phyloP scores from a whole-genome alignment of 163 green algal genomes.

The Chlamydomonas reinhardtii region DNA sequence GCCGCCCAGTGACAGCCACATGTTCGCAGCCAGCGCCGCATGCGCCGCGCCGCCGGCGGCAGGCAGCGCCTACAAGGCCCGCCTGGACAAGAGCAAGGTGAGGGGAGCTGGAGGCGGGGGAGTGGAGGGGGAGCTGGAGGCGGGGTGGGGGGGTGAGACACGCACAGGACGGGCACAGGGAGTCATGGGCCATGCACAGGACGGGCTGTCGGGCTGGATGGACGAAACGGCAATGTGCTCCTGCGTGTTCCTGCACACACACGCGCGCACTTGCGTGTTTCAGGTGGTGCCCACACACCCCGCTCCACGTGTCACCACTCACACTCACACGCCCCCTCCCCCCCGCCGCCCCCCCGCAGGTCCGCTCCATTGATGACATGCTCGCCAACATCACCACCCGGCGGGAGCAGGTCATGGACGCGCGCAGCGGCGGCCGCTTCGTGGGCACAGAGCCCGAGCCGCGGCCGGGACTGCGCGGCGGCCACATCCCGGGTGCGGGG shows the following conservation, averaged over 20 bases:
- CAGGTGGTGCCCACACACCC: neutral
- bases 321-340: too few relatives aligned
- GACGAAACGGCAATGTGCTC: too few relatives aligned
- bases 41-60: neutral
- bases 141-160: too few relatives aligned
- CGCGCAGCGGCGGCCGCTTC: slow-evolving; percentile 62
- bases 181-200: too few relatives aligned
- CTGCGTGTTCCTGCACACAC: neutral
- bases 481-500: slow-evolving; percentile 88
- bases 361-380: slow-evolving; percentile 51
- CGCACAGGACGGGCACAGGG: too few relatives aligned
- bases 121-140: too few relatives aligned
- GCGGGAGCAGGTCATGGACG: slow-evolving; percentile 31
- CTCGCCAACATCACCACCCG: slow-evolving; percentile 36
- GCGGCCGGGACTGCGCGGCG: slow-evolving; percentile 78
- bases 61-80: slow-evolving; percentile 57
- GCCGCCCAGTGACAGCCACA: slow-evolving; percentile 43
- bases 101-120: neutral
- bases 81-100: slow-evolving; percentile 64
- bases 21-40: slow-evolving; percentile 41
- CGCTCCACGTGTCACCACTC: too few relatives aligned
- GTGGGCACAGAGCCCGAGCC: slow-evolving; percentile 88
- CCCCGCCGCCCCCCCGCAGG: neutral
- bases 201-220: too few relatives aligned
- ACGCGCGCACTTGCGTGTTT: too few relatives aligned